These are phyloP conservation scores for Acorus calamus DNA, from an alignment of 106 monocot species.

Conservation along the genomic window DNA sequence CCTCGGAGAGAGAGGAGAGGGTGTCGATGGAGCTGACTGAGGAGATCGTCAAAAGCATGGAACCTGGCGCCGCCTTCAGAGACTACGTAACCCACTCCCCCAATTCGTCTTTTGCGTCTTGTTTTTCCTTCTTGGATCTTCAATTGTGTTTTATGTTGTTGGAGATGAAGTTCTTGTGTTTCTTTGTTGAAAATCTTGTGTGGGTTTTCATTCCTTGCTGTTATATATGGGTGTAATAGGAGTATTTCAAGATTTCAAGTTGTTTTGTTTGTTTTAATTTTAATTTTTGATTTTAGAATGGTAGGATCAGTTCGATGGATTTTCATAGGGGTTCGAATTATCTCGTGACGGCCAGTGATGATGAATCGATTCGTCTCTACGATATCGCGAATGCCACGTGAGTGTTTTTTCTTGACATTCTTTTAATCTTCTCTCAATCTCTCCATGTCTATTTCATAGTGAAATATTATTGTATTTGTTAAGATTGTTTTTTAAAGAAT, in stretches of 20 bases:
- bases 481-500: neutral
- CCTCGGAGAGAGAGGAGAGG: slow-evolving; percentile 30
- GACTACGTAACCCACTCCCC: slow-evolving; percentile 53
- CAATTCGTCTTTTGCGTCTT: neutral
- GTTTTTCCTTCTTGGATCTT: too few relatives aligned
- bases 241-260: too few relatives aligned
- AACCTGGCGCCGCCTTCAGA: slow-evolving; percentile 92
- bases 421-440: slow-evolving; percentile 3
- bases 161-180: too few relatives aligned
- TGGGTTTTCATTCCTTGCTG: too few relatives aligned
- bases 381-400: slow-evolving; percentile 86
- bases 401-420: too few relatives aligned
- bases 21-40: slow-evolving; percentile 70
- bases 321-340: slow-evolving; percentile 75
- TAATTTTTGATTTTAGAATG: slow-evolving; percentile 44
- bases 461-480: neutral
- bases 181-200: too few relatives aligned
- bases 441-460: neutral
- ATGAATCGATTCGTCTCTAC: slow-evolving; percentile 97
- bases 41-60: slow-evolving; percentile 93
- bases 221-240: too few relatives aligned
- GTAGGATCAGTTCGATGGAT: slow-evolving; percentile 98
- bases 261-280: slow-evolving; percentile 1
- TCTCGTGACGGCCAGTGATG: slow-evolving; percentile 93
- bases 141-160: too few relatives aligned